Evolutionary conservation across 139 green algal genomes (phyloP).

Genomic region (Micromonas pusilla): DNA sequence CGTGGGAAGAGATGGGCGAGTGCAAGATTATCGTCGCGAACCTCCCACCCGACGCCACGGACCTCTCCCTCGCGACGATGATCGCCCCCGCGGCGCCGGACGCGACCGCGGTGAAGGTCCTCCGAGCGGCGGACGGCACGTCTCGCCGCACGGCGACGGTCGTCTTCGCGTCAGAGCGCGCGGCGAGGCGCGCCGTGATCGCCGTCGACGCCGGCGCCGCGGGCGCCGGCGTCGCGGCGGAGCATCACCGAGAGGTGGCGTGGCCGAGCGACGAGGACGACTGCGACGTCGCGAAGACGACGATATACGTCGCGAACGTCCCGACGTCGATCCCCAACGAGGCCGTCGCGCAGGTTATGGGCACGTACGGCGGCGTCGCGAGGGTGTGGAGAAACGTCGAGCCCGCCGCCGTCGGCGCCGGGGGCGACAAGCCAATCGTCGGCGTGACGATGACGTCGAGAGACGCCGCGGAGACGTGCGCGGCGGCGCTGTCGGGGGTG

Average conservation of each 20-base stretch:
- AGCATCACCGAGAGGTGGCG: not conserved
- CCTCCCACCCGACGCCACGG: too few relatives aligned
- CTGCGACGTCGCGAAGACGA: not conserved
- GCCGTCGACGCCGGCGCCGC: not conserved
- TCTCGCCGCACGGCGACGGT: not conserved
- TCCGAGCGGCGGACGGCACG: too few relatives aligned
- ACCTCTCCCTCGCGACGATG: too few relatives aligned
- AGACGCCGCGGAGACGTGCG: not conserved
- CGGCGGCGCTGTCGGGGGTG: not conserved
- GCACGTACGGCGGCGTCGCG: not conserved
- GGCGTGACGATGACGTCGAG: not conserved
- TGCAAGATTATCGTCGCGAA: too few relatives aligned
- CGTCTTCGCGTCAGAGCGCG: not conserved
- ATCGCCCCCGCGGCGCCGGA: too few relatives aligned
- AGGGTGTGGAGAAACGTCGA: too few relatives aligned
- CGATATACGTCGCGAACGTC: not conserved
- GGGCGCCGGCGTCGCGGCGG: too few relatives aligned
- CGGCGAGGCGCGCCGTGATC: not conserved
- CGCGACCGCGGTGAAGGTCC: too few relatives aligned
- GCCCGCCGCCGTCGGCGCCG: too few relatives aligned
- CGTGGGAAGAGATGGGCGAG: too few relatives aligned
- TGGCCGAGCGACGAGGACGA: not conserved
- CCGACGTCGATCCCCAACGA: not conserved
- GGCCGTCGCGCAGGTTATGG: not conserved
- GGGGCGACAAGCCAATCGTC: not conserved